A percentile compares a stretch with the other conserved stretches of the same genome.
Evolutionary conservation across 768 basidiomycete genomes (phyloP).

Genomic region (Tricholoma bakamatsutake): DNA sequence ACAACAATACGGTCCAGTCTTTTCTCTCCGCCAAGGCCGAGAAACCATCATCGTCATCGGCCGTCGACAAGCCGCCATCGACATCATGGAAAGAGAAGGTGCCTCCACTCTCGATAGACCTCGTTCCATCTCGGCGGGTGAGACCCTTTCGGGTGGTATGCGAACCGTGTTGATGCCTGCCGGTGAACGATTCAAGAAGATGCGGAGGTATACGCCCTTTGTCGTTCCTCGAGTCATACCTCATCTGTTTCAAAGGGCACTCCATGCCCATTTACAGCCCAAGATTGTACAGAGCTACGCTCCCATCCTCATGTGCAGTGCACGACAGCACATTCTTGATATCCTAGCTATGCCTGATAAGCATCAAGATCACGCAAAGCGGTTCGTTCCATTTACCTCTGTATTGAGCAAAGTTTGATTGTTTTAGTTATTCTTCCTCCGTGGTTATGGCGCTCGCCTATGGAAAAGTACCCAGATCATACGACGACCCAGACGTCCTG

Average conservation of each 20-base stretch:
- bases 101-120: conserved; percentile 51
- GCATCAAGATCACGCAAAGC: conserved; percentile 53
- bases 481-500: conserved; percentile 40
- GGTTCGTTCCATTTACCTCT: conserved; percentile 14
- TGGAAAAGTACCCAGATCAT: conserved; percentile 35
- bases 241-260: too few species aligned
- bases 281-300: conserved; percentile 44
- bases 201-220: conserved; percentile 51
- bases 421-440: conserved; percentile 43
- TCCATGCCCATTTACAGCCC: conserved; percentile 54
- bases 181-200: conserved; percentile 55
- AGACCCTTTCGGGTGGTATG: conserved; percentile 54
- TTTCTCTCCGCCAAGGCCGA: conserved; percentile 47
- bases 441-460: conserved; percentile 49
- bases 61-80: conserved; percentile 49
- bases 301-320: conserved; percentile 32
- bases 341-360: conserved; percentile 33
- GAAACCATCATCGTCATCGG: conserved; percentile 41
- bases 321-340: conserved; percentile 33
- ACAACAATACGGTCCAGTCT: conserved; percentile 55
- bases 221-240: too few species aligned
- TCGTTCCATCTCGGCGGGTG: conserved; percentile 49
- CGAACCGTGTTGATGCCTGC: conserved; percentile 49
- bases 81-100: conserved; percentile 67
- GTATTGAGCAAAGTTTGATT: too few species aligned